Evolutionary conservation across 768 basidiomycete species (phyloP).

Genomic region (Hebeloma cylindrosporum): DNA sequence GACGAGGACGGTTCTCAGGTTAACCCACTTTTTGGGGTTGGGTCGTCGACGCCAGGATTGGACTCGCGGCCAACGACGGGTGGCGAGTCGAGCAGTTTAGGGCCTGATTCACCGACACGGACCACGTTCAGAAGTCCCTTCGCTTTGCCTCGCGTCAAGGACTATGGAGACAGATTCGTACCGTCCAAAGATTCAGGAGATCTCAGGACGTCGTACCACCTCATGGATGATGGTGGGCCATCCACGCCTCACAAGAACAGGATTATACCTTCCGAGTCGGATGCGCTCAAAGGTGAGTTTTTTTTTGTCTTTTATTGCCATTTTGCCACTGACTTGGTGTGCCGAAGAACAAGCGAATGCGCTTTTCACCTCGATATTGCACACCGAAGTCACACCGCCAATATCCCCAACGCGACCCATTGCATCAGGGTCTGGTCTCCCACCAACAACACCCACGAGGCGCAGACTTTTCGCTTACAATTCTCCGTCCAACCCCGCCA

Average conservation of each 20-base stretch:
- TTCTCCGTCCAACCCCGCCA: slow-evolving; percentile 60
- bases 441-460: slow-evolving; percentile 51
- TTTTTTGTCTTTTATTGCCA: not conserved
- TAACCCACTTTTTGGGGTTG: slow-evolving; percentile 52
- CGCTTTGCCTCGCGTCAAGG: slow-evolving; percentile 26
- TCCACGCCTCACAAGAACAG: slow-evolving; percentile 61
- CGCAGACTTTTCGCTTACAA: slow-evolving; percentile 70
- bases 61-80: slow-evolving; percentile 53
- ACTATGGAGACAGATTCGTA: slow-evolving; percentile 69
- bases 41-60: slow-evolving; percentile 48
- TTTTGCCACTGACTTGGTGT: slow-evolving; percentile 2
- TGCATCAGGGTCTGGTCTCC: slow-evolving; percentile 37
- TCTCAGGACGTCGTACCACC: slow-evolving; percentile 65
- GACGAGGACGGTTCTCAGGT: slow-evolving; percentile 47
- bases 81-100: slow-evolving; percentile 52
- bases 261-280: slow-evolving; percentile 67
- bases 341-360: slow-evolving; percentile 78
- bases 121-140: slow-evolving; percentile 3
- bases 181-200: slow-evolving; percentile 64
- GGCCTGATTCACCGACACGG: slow-evolving; percentile 30
- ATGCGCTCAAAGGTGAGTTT: slow-evolving; percentile 69
- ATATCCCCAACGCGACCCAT: slow-evolving; percentile 59
- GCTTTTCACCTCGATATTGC: slow-evolving; percentile 74
- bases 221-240: slow-evolving; percentile 56
- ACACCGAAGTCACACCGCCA: slow-evolving; percentile 75